A percentile compares a stretch with the other conserved stretches of the same genome.
phyloP scores from a whole-genome alignment of 805 yeast species.

The Yamadazyma olivae region DNA sequence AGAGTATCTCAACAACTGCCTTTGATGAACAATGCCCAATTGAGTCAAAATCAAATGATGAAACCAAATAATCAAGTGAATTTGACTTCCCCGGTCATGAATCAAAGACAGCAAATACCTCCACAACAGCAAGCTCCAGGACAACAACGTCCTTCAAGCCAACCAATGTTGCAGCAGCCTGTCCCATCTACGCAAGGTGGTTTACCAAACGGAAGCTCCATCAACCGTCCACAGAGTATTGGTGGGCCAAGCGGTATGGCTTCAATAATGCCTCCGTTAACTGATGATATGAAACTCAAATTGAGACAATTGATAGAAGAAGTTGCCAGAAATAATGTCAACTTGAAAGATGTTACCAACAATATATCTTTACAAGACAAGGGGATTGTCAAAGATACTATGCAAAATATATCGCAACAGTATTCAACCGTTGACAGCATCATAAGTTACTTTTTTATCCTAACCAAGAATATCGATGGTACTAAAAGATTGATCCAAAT shows the following conservation, averaged over 20 bases:
- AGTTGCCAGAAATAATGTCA: slow-evolving; percentile 63
- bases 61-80: slow-evolving; percentile 9
- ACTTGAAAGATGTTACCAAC: slow-evolving; percentile 63
- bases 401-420: slow-evolving; percentile 54
- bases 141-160: slow-evolving; percentile 9
- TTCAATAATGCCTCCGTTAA: slow-evolving; percentile 31
- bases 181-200: neutral
- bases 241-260: neutral
- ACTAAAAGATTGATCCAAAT: slow-evolving; percentile 75
- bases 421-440: slow-evolving; percentile 70
- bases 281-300: slow-evolving; percentile 61
- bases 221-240: neutral
- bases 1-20: slow-evolving; percentile 11
- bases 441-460: slow-evolving; percentile 71
- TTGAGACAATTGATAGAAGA: slow-evolving; percentile 66
- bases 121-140: slow-evolving; percentile 11
- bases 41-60: slow-evolving; percentile 2
- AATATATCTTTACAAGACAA: slow-evolving; percentile 63
- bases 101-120: slow-evolving; percentile 14
- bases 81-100: slow-evolving; percentile 10
- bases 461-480: slow-evolving; percentile 72
- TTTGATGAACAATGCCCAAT: slow-evolving; percentile 10
- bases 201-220: neutral
- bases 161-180: slow-evolving; percentile 1
- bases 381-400: slow-evolving; percentile 52